Evolutionary conservation across 164 flowering plant genomes (phyloP), one percentile per base, ranked within the genome.

Genomic region (Paratinospora sagittata): DNA sequence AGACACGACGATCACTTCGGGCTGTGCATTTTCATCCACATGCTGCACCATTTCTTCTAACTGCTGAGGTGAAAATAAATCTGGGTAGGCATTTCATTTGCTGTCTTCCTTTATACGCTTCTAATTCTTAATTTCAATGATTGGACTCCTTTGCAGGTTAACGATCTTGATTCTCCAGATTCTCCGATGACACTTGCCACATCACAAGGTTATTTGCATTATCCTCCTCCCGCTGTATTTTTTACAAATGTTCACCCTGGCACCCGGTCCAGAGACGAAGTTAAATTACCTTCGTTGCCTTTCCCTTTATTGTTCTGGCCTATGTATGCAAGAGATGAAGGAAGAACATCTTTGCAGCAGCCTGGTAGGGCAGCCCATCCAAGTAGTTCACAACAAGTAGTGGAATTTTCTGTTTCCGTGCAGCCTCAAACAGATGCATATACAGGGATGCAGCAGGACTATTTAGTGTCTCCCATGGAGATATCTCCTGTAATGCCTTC

Each of bases 21-120:
- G 98, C 98, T 76, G 98, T 94, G 76, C 98, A 92, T 85, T 94
- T 94, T 80, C 98, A 92, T 68, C 97, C 97, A 0, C 89, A 89
- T 81, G 95, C 84, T 63, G 93, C 98, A 21, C 98, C 97, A 39
- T 87, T 85, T 77, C 87, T 94, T 66, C 75, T 94, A 69, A 94
- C 98, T 63, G 98, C 98, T 23, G 97, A 94, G 95, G 98, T 91
- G 49, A 73, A 19, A 27, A n/a, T 66, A 67, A 55, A 27, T 61
- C 55, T 27, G 27, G 49, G 30, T 49, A 12, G 62, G 60, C 41
- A 41, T 74, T 72, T 55, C 23, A 26, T 69, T 58, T 16, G 27
- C 45, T 73, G 47, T 24, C 60, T 62, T n/a, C 17, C 17, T 27
- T 58, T 67, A 11, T 24, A 67, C 68, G 23, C 45, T 34, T 65